Conservation (phyloP, 345 rosid genomes). For the Toxicodendron radicans region DNA sequence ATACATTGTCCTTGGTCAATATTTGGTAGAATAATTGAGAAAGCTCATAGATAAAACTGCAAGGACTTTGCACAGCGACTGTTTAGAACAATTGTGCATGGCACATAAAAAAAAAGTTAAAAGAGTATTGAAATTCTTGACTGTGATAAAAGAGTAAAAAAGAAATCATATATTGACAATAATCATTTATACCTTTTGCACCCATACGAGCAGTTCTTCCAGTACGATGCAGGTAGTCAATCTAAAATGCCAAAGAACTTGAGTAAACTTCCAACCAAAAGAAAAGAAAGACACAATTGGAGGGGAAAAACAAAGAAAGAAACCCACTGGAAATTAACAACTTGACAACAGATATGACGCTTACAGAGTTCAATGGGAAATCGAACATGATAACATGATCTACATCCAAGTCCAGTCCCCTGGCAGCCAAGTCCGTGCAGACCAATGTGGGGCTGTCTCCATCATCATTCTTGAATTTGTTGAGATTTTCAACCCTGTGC, state of each 20-base stretch:
- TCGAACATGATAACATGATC: conserved; percentile 96
- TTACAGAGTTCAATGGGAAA: conserved; percentile 88
- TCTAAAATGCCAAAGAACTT: conserved; percentile 39
- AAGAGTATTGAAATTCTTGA: neutral
- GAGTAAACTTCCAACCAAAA: conserved; percentile 6
- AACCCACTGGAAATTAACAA: neutral
- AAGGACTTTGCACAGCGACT: neutral
- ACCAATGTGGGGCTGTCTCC: conserved; percentile 94
- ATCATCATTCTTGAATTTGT: conserved; percentile 82
- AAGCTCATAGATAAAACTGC: neutral
- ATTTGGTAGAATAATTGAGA: neutral
- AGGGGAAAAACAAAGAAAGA: neutral
- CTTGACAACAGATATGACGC: conserved; percentile 20
- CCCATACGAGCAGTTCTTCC: conserved; percentile 99
- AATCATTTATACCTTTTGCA: conserved; percentile 70
- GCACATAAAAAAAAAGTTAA: neutral
- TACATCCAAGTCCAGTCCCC: conserved; percentile 88
- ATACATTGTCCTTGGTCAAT: neutral
- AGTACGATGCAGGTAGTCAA: conserved; percentile 95
- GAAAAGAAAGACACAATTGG: neutral
- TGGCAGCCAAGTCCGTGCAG: conserved; percentile 94
- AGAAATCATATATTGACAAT: neutral
- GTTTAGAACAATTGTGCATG: neutral
- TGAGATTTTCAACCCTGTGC: conserved; percentile 78
- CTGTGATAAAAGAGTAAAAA: neutral